Conservation (phyloP, 139 green algal genomes). For the Asterochloris sp. region DNA sequence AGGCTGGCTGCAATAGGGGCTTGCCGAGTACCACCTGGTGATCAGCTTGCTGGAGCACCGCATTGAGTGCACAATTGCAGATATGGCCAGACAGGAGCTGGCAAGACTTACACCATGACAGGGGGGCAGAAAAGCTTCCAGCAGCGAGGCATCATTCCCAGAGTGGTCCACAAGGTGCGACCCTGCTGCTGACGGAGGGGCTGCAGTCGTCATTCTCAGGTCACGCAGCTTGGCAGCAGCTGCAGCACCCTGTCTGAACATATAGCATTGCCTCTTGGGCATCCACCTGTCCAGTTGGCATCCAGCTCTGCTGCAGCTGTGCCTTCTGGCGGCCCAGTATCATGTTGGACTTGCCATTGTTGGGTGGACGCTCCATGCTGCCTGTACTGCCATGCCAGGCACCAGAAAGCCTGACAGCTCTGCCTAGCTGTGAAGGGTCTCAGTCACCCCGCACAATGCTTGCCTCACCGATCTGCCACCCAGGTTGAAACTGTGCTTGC, state of each 20-base stretch:
- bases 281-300: background rate
- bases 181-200: background rate
- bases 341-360: background rate
- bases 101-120: slow-evolving; percentile 78
- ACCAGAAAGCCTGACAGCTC: too few species aligned
- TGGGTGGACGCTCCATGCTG: background rate
- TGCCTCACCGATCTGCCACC: too few species aligned
- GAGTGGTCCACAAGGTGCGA: slow-evolving; percentile 1
- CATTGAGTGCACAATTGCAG: too few species aligned
- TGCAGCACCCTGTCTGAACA: background rate
- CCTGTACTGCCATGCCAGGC: too few species aligned
- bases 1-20: too few species aligned
- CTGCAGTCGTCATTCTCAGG: background rate
- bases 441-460: too few species aligned
- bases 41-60: too few species aligned
- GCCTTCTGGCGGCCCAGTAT: background rate
- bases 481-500: too few species aligned
- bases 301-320: background rate
- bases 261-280: background rate
- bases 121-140: background rate
- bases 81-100: slow-evolving; percentile 73
- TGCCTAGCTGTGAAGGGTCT: too few species aligned
- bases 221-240: background rate
- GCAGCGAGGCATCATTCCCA: slow-evolving; percentile 12
- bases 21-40: too few species aligned